A percentile compares a stretch with the other conserved stretches of the same genome.
Conservation (phyloP, 164 flowering plant species). For the Buxus sempervirens region DNA sequence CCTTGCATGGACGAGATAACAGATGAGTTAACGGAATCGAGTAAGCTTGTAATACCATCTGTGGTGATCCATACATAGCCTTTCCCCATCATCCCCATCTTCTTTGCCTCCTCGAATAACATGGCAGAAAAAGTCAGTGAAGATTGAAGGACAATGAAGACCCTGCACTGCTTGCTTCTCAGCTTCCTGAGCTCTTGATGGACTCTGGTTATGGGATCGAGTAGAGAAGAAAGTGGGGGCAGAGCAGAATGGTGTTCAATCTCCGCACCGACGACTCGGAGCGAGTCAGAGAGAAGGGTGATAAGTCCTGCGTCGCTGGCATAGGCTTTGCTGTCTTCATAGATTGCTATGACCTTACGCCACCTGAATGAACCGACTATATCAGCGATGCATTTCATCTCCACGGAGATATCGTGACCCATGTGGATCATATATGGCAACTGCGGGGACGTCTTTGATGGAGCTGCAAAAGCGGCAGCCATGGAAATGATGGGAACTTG, state of each 20-base stretch:
- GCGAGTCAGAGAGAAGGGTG: constrained; percentile 16
- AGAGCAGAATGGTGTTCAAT: constrained; percentile 11
- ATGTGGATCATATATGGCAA: constrained; percentile 12
- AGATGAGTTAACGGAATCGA: constrained; percentile 17
- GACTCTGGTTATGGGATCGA: background rate
- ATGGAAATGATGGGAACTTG: constrained; percentile 22
- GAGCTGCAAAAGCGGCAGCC: constrained; percentile 10
- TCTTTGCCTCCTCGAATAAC: constrained; percentile 20
- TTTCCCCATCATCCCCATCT: constrained; percentile 16
- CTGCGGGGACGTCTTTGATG: background rate
- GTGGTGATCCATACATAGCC: constrained; percentile 24
- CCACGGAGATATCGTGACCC: constrained; percentile 11
- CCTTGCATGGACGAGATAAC: constrained; percentile 20
- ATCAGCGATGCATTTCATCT: constrained; percentile 25
- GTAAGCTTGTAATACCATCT: constrained; percentile 15
- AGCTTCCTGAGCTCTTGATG: constrained; percentile 18
- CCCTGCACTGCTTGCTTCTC: constrained; percentile 3
- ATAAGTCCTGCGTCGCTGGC: background rate
- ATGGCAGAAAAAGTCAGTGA: constrained; percentile 9
- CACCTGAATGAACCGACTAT: constrained; percentile 22
- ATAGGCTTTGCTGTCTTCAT: constrained; percentile 2
- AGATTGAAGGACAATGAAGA: constrained; percentile 14
- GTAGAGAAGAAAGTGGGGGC: constrained; percentile 13
- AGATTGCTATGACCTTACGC: constrained; percentile 21
- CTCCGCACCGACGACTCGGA: constrained; percentile 8